Evolutionary conservation across 331 rosid species (phyloP).

Genomic region (Malus hybrid): DNA sequence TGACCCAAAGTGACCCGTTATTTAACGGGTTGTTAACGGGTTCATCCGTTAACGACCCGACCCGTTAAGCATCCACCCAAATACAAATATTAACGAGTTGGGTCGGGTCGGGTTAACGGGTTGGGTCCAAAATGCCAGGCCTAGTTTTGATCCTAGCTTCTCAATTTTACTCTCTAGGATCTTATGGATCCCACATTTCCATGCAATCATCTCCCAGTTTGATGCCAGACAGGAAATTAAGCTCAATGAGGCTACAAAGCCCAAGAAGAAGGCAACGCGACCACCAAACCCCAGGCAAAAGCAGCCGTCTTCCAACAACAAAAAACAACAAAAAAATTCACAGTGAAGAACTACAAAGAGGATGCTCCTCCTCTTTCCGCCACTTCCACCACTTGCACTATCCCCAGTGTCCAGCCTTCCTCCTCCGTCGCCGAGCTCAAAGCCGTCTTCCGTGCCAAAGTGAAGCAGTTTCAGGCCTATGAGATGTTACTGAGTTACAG

Average conservation of each 20-base stretch:
- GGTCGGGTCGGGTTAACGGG: too few relatives aligned
- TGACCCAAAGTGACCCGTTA: too few relatives aligned
- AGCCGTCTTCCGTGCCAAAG: conserved; percentile 89
- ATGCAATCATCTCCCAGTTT: conserved; percentile 18
- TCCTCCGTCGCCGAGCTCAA: conserved; percentile 59
- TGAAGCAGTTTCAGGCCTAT: not conserved
- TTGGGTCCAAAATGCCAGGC: too few relatives aligned
- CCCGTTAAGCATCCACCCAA: too few relatives aligned
- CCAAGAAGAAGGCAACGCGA: too few relatives aligned
- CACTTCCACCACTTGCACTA: conserved; percentile 47
- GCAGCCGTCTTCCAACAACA: too few relatives aligned
- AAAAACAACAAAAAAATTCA: not conserved
- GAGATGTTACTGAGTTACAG: too few relatives aligned
- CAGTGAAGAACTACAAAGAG: conserved; percentile 20
- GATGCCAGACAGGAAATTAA: conserved; percentile 62
- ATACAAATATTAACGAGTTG: too few relatives aligned
- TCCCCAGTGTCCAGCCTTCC: conserved; percentile 55
- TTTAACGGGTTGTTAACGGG: too few relatives aligned
- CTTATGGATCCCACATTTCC: conserved; percentile 68
- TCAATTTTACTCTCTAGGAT: conserved; percentile 57
- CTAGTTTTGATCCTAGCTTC: conserved; percentile 40
- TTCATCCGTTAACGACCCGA: too few relatives aligned
- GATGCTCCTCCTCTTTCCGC: conserved; percentile 37
- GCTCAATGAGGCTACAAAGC: conserved; percentile 20
- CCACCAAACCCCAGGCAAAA: too few relatives aligned